These are phyloP conservation scores for Daldinia childiae DNA, from an alignment of 495 filamentous ascomycete genomes.

Conservation along the genomic window DNA sequence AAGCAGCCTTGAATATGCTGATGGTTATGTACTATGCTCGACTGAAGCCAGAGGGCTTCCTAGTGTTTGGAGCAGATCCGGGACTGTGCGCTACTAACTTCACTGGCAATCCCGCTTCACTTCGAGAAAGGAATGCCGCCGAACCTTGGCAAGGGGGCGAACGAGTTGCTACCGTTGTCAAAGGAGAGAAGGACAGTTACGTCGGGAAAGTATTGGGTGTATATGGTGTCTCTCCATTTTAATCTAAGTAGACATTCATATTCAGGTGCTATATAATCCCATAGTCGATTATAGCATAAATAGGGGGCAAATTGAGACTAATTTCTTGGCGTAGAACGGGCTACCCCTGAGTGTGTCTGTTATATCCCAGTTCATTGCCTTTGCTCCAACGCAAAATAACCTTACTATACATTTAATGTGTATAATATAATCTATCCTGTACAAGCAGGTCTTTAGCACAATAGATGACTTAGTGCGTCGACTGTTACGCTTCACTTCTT, in stretches of 20 bases:
- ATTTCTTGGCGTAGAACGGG: neutral
- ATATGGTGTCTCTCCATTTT: slow-evolving; percentile 43
- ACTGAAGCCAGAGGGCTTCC: slow-evolving; percentile 29
- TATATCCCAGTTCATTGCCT: neutral
- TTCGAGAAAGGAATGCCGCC: slow-evolving; percentile 41
- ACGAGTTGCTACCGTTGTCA: slow-evolving; percentile 43
- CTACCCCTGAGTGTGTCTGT: neutral
- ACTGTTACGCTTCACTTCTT: neutral
- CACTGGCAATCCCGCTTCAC: slow-evolving; percentile 29
- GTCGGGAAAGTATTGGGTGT: slow-evolving; percentile 44
- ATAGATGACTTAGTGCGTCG: neutral
- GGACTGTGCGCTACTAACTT: slow-evolving; percentile 30
- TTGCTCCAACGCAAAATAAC: neutral
- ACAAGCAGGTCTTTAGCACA: neutral
- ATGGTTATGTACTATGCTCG: slow-evolving; percentile 30
- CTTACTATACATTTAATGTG: neutral
- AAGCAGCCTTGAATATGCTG: slow-evolving; percentile 57
- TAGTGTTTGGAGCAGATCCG: slow-evolving; percentile 32
- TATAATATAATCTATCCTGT: neutral
- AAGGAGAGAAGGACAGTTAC: slow-evolving; percentile 45
- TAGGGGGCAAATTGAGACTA: neutral
- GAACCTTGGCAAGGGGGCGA: slow-evolving; percentile 45
- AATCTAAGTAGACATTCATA: neutral
- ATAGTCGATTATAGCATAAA: neutral
- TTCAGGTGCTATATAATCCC: no score